A percentile compares a stretch with the other conserved stretches of the same genome.
phyloP scores from a whole-genome alignment of 148 eudicot species.

The Chenopodium quinoa region DNA sequence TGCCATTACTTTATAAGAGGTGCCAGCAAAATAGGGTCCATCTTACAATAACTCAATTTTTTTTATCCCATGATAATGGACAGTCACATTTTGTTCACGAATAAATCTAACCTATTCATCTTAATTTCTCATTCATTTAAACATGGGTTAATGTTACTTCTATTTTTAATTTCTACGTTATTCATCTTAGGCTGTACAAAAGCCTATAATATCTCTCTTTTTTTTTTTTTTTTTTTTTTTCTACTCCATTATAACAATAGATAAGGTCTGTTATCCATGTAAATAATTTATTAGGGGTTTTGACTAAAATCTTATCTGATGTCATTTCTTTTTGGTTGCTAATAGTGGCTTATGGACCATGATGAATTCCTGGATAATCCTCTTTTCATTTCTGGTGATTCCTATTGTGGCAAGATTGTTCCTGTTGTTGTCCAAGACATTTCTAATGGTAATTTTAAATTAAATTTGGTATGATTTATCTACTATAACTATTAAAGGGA shows the following conservation, averaged over 20 bases:
- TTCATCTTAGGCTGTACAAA: neutral
- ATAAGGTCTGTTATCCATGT: neutral
- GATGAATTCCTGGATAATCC: conserved; percentile 22
- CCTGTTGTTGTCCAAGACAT: conserved; percentile 31
- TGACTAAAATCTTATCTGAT: neutral
- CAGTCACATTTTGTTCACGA: too few species aligned
- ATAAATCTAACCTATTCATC: too few species aligned
- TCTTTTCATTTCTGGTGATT: conserved; percentile 29
- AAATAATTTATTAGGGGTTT: neutral
- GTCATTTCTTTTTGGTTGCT: neutral
- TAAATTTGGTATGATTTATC: neutral
- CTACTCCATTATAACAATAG: neutral
- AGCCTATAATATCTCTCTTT: neutral
- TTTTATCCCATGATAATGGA: too few species aligned
- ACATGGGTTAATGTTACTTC: neutral
- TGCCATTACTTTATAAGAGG: too few species aligned
- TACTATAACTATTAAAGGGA: neutral
- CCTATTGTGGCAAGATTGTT: conserved; percentile 30
- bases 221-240: too few species aligned
- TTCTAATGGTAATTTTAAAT: conserved; percentile 18
- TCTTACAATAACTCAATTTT: too few species aligned
- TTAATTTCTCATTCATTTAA: neutral
- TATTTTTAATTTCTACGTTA: too few species aligned
- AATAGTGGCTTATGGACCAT: conserved; percentile 38
- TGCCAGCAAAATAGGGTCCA: too few species aligned